These are phyloP conservation scores for Dictyostelium citrinum DNA, from an alignment of 78 protist genomes.

Conservation along the genomic window DNA sequence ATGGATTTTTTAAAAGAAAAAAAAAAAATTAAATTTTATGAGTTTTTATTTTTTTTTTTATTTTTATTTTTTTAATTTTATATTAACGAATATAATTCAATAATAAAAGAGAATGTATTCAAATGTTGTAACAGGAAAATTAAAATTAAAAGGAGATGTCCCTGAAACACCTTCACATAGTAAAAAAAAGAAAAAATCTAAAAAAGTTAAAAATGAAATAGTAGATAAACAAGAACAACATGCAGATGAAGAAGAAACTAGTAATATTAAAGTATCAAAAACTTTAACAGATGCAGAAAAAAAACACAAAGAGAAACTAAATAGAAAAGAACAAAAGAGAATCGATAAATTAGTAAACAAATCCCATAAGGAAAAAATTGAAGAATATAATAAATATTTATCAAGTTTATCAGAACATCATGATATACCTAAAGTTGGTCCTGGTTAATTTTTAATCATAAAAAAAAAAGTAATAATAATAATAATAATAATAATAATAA, in stretches of 20 bases:
- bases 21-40: not conserved
- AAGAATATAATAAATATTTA: constrained; percentile 50
- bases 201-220: constrained; percentile 1
- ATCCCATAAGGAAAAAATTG: constrained; percentile 67
- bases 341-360: constrained; percentile 9
- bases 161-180: constrained; percentile 4
- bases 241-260: not conserved
- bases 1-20: not conserved
- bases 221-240: not conserved
- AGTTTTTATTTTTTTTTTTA: not conserved
- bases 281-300: constrained; percentile 26
- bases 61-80: not conserved
- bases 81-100: no score
- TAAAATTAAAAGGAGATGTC: constrained; percentile 51
- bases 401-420: constrained; percentile 55
- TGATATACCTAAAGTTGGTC: constrained; percentile 68
- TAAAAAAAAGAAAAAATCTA: constrained; percentile 48
- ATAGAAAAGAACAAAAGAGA: constrained; percentile 35
- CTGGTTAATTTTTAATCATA: not conserved
- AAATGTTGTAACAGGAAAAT: constrained; percentile 51
- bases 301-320: constrained; percentile 14
- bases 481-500: not conserved
- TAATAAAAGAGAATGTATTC: not conserved
- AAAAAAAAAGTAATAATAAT: not conserved
- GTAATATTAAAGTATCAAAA: not conserved